phyloP scores from a whole-genome alignment of 1,139 yeast species.

The Fermentozyma sake region DNA sequence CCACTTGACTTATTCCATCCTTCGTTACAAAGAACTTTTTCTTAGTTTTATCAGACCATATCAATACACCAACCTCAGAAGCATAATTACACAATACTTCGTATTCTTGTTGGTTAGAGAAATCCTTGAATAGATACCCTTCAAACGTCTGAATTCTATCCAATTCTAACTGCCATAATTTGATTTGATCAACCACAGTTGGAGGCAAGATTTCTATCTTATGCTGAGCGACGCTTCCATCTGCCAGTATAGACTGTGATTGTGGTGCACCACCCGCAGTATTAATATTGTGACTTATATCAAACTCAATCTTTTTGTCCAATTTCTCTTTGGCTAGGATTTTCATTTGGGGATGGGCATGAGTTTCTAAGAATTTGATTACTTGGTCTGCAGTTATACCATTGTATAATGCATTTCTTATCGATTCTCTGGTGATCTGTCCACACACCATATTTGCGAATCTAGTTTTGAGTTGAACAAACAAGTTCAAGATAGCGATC shows the following conservation, averaged over 20 bases:
- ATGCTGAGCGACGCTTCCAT: conserved; percentile 33
- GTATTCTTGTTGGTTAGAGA: conserved; percentile 72
- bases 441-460: conserved; percentile 94
- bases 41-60: conserved; percentile 76
- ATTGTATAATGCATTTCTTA: conserved; percentile 73
- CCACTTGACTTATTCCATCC: conserved; percentile 85
- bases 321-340: conserved; percentile 62
- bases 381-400: conserved; percentile 97
- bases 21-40: conserved; percentile 75
- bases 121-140: conserved; percentile 87
- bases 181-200: conserved; percentile 92
- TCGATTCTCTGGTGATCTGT: conserved; percentile 86
- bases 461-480: conserved; percentile 78
- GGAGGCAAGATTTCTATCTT: conserved; percentile 76
- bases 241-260: conserved; percentile 22
- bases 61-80: conserved; percentile 80
- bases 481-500: conserved; percentile 84
- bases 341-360: conserved; percentile 93
- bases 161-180: conserved; percentile 92
- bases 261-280: conserved; percentile 45
- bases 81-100: conserved; percentile 74
- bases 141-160: conserved; percentile 87
- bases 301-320: conserved; percentile 63
- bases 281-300: conserved; percentile 51
- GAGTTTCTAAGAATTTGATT: conserved; percentile 80